These are phyloP conservation scores for Hericium coralloides DNA, from an alignment of 768 basidiomycete species.

Conservation along the genomic window DNA sequence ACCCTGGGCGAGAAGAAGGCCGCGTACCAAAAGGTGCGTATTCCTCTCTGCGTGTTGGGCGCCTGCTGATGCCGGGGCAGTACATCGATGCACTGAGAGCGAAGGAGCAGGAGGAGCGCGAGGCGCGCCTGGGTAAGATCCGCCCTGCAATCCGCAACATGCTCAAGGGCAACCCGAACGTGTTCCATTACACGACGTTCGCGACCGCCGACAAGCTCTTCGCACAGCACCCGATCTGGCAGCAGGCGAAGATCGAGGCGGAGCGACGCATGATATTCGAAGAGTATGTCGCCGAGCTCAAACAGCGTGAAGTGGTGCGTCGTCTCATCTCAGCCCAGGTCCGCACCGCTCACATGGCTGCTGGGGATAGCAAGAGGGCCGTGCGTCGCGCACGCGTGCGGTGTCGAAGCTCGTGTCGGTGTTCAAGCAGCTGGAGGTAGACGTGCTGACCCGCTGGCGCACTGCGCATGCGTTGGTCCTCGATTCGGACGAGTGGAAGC, in stretches of 20 bases:
- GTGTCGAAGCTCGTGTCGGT: conserved; percentile 76
- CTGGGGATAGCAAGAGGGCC: conserved; percentile 57
- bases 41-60: background rate
- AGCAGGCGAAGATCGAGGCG: conserved; percentile 72
- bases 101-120: conserved; percentile 82
- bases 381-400: conserved; percentile 68
- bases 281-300: conserved; percentile 82
- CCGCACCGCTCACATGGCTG: conserved; percentile 1
- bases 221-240: conserved; percentile 85
- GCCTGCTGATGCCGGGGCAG: conserved; percentile 28
- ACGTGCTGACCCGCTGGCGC: conserved; percentile 91
- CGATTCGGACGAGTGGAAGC: conserved; percentile 71
- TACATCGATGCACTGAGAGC: conserved; percentile 69
- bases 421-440: conserved; percentile 82
- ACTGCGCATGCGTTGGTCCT: conserved; percentile 69
- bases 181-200: conserved; percentile 90
- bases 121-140: conserved; percentile 73
- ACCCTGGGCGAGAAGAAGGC: conserved; percentile 92
- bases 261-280: conserved; percentile 87
- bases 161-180: conserved; percentile 79
- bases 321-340: background rate
- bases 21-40: conserved; percentile 82
- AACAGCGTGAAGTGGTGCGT: conserved; percentile 82
- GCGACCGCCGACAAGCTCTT: conserved; percentile 83
- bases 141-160: conserved; percentile 83